Evolutionary conservation across 2,329 filamentous ascomycete genomes (phyloP).

Genomic region (Trichothecium sympodiale): DNA sequence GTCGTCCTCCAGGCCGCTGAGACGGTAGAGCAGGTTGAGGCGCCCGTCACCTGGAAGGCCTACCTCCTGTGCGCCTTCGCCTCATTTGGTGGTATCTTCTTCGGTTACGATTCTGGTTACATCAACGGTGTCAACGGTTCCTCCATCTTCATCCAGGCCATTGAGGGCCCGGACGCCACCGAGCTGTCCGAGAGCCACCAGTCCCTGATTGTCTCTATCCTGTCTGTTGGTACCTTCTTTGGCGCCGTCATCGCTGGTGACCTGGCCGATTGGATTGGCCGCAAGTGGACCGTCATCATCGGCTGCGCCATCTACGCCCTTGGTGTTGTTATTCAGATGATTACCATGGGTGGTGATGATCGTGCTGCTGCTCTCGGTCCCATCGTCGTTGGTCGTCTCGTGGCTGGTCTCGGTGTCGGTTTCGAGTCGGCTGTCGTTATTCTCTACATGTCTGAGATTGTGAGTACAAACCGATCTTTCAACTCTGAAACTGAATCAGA

Average conservation of each 20-base stretch:
- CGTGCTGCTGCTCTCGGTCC: conserved; percentile 34
- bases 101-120: conserved; percentile 70
- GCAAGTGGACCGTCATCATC: conserved; percentile 59
- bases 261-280: conserved; percentile 63
- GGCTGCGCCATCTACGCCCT: conserved; percentile 62
- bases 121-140: conserved; percentile 54
- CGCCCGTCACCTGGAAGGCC: conserved; percentile 57
- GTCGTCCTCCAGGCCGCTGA: conserved; percentile 28
- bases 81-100: conserved; percentile 64
- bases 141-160: conserved; percentile 37
- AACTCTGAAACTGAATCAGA: not conserved
- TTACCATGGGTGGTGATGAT: conserved; percentile 26
- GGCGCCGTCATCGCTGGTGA: conserved; percentile 69
- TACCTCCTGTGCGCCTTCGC: conserved; percentile 62
- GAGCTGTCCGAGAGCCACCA: conserved; percentile 29
- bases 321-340: conserved; percentile 57
- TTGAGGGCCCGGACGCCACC: conserved; percentile 28
- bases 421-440: conserved; percentile 74
- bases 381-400: conserved; percentile 61
- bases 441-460: conserved; percentile 79
- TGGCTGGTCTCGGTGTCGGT: conserved; percentile 69
- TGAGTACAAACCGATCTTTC: conserved; percentile 20
- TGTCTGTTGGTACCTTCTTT: conserved; percentile 70
- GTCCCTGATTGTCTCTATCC: conserved; percentile 60
- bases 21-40: conserved; percentile 52